Base-by-base conservation (phyloP, 805 yeast species). In the Komagataella kurtzmanii region DNA sequence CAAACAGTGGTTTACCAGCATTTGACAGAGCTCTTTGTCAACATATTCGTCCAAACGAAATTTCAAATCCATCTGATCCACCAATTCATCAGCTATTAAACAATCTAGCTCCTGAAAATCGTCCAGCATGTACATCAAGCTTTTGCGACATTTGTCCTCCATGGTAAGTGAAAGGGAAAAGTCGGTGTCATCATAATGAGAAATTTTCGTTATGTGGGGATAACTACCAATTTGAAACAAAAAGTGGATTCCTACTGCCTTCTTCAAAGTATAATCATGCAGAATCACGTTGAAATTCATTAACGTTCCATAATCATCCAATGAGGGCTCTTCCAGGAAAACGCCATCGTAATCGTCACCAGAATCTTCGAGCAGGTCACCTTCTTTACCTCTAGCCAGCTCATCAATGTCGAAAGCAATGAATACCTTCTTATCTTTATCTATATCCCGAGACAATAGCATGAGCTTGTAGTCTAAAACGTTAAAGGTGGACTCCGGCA, bases 21-120 rank as follows among this genome's bases (percentile, higher is more conserved):
- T 30, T 30, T 30, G 40, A 30, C 40, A 30, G 40, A 30, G 40
- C 10, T 30, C 40, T 30, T 30, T 30, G 40, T 30, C 40, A 30
- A 30, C 40, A 14, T 30, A 30, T 30, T 30, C 40, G 40, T 30
- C 40, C 14, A 30, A 8, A 30, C 6, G 40, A 30, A 30, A 30
- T 30, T 30, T 30, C 40, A 30, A 30, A 30, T 30, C 40, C 12
- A 30, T 30, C 5, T 30, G 40, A 3, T 30, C 40, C 6, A 30
- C 40, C 40, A 30, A 14, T 5, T 30, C 40, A 14, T 30, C 40
- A 14, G 40, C 40, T 3, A 30, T 8, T 30, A 30, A 30, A 5
- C 40, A 75, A 55, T 72, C 76, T 61, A 73, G 71, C 60, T 71
- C 70, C 49, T 70, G 62, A 61, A 73, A 72, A 55, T 70, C 68